Base-by-base conservation (phyloP, 1,284 basidiomycete species). In the Schizophyllum amplum region DNA sequence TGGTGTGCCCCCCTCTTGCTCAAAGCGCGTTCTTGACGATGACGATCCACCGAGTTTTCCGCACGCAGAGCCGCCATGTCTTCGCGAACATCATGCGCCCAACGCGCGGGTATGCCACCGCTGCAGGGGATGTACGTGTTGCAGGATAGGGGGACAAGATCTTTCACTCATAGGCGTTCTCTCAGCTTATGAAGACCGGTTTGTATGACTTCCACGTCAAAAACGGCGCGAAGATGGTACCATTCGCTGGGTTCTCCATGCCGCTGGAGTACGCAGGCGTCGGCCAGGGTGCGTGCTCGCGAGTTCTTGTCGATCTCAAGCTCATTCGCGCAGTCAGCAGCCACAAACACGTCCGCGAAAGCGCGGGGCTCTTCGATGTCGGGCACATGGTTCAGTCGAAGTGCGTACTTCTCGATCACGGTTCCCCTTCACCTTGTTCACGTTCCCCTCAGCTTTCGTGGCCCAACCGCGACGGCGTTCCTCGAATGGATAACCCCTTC, bases 371-470 rank as follows among this genome's bases (percentile, higher is more conserved):
- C 24, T 99, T 99, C 70, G 96, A 99, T 69, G 97, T 99, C 33
- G 92, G 93, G 26, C 96, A 99, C 74, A 99, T 99, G 96, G 90
- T 92, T 42, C 92, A 94, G 72, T 86, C 88, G 57, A 87, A 83
- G 88, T 90, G 64, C 57, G 64, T 55, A 26, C 47, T 59, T 9
- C 42, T 11, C n/a, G 42, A 46, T n/a, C 11, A 47, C 58, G 58
- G 55, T 54, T n/a, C n/a, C n/a, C n/a, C 11, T 25, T 52, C 27
- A 9, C 54, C 47, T 25, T 55, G 53, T 56, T 54, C 51, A 47
- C 52, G 47, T 60, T 57, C 25, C 51, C 24, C 33, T 55, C 21
- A 87, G 84, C 62, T 92, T 94, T 75, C 83, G 82, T 42, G 92
- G 92, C 2, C 75, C 82, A 26, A 83, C 84, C 4, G 81, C 81